Base-by-base conservation (phyloP, 768 basidiomycete species). In the Termitomyces sp. region DNA sequence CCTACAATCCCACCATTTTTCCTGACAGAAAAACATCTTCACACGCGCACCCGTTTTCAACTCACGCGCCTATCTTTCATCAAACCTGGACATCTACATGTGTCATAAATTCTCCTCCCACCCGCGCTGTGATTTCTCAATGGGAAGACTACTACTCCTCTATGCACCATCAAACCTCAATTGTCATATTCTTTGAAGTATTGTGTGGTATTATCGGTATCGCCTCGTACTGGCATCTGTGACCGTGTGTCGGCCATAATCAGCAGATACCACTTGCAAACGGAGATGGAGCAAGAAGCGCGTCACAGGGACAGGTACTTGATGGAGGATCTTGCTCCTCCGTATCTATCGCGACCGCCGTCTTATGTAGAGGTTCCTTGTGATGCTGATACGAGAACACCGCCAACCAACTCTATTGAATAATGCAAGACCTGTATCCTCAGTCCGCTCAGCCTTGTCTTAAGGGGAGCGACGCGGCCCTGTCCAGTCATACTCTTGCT, bases 301-400 rank as follows among this genome's bases (percentile, higher is more conserved):
- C 72, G 75, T 54, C 47, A 58, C 4, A 51, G 66, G 32, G 65
- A 30, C 35, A 50, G 70, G 21, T 62, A 61, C 34, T 66, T 70
- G 32, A 60, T 68, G 41, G 70, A 62, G 10, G 77, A 76, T 15
- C 79, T 80, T 19, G 77, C 78, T 2, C 81, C 82, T 42, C 78
- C 79, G 1, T 83, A 83, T 63, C 63, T 77, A 46, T 74, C 73
- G n/a, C 74, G 73, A 19, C 81, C 82, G 12, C 74, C 78, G 5
- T 68, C 72, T 3, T 83, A 83, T 61, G 66, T 70, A 4, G 62
- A 58, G 17, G 35, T 32, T 37, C 42, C 42, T 44, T 42, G 50
- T 34, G 42, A 45, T 15, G 22, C 30, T 24, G 40, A 8, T n/a
- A 34, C 47, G 22, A 40, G 41, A 32, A 28, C 54, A 7, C 21